phyloP scores from a whole-genome alignment of 208 protist genomes.

The Acanthamoeba culbertsoni region DNA sequence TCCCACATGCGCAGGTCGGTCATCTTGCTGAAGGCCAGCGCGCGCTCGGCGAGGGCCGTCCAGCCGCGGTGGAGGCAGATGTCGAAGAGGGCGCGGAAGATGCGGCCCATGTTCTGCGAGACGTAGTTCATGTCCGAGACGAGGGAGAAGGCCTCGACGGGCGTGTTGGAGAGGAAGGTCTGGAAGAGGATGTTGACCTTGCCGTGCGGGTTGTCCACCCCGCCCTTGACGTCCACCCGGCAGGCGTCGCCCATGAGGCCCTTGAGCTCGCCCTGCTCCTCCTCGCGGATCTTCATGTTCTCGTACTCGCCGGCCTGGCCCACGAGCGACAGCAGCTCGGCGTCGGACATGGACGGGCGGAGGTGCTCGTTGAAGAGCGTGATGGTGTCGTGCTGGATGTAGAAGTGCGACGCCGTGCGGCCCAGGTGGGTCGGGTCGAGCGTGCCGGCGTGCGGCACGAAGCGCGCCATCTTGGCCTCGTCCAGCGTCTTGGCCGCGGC shows the following conservation, averaged over 20 bases:
- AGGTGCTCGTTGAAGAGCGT: slow-evolving; percentile 93
- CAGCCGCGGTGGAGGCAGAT: slow-evolving; percentile 90
- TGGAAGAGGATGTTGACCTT: slow-evolving; percentile 96
- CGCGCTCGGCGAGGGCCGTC: slow-evolving; percentile 59
- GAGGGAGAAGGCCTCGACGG: slow-evolving; percentile 85
- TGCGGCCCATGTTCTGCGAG: slow-evolving; percentile 91
- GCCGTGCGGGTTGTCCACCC: slow-evolving; percentile 83
- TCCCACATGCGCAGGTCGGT: slow-evolving; percentile 94
- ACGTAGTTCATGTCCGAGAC: slow-evolving; percentile 95
- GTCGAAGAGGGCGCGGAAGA: slow-evolving; percentile 96
- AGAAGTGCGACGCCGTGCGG: slow-evolving; percentile 96
- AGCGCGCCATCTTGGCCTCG: slow-evolving; percentile 84
- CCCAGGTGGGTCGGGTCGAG: slow-evolving; percentile 91
- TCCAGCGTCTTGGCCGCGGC: slow-evolving; percentile 77
- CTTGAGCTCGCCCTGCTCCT: slow-evolving; percentile 94
- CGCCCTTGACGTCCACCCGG: slow-evolving; percentile 12
- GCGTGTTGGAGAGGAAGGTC: slow-evolving; percentile 91
- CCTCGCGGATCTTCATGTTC: slow-evolving; percentile 92
- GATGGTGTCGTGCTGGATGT: slow-evolving; percentile 95
- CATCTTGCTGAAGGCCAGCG: slow-evolving; percentile 74
- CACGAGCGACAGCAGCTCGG: slow-evolving; percentile 92
- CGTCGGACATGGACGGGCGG: slow-evolving; percentile 88
- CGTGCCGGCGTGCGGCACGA: slow-evolving; percentile 47
- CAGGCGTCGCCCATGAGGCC: slow-evolving; percentile 77
- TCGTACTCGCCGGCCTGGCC: slow-evolving; percentile 94